Conservation (phyloP, 2,329 filamentous ascomycete species). For the Lasiodiplodia sp. region DNA sequence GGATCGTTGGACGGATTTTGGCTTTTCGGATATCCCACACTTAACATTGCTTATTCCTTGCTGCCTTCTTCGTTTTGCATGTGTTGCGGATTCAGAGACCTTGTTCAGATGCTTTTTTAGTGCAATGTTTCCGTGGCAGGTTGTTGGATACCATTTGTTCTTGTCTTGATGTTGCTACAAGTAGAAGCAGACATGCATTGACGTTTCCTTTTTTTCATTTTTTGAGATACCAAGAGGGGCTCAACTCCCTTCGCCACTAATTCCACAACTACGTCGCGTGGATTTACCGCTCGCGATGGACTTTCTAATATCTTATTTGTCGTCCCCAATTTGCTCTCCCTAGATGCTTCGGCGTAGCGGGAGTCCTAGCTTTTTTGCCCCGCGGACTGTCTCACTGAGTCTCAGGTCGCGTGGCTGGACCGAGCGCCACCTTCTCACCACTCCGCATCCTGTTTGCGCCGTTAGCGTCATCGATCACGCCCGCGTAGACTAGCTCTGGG, state of each 20-base stretch:
- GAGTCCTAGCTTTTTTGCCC: not conserved
- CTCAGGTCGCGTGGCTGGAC: not conserved
- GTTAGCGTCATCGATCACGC: not conserved
- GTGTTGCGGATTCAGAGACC: not conserved
- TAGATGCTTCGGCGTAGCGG: not conserved
- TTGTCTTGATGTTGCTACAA: too few species aligned
- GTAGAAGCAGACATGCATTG: not conserved
- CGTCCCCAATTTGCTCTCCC: not conserved
- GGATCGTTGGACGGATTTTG: not conserved
- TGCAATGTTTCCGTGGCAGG: not conserved
- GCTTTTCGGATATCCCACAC: not conserved
- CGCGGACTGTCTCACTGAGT: not conserved
- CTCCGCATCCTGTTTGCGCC: not conserved
- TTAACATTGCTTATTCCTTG: not conserved
- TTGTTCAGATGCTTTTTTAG: not conserved
- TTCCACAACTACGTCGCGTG: not conserved
- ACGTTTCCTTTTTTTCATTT: not conserved
- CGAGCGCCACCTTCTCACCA: not conserved
- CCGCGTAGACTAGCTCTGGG: not conserved
- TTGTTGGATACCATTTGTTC: not conserved
- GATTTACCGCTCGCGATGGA: not conserved
- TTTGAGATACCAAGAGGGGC: not conserved
- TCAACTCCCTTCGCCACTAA: not conserved
- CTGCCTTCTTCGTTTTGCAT: not conserved
- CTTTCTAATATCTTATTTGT: not conserved